Evolutionary conservation across 139 green algal species (phyloP).

Genomic region (Haematococcus sp.): DNA sequence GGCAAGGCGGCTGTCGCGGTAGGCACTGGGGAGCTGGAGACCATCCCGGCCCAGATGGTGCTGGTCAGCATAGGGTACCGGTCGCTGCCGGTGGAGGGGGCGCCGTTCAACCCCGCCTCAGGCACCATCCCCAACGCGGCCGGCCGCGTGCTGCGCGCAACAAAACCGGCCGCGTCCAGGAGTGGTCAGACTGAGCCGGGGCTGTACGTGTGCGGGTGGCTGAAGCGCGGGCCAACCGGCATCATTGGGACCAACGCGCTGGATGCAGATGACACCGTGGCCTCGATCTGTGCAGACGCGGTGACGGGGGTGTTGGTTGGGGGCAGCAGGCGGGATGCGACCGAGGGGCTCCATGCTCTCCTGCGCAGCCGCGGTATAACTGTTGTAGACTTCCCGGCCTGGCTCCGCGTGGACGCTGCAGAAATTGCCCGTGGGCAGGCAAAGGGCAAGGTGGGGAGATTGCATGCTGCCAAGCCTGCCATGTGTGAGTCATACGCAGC

Average conservation of each 20-base stretch:
- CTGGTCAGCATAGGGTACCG: conserved; percentile 83
- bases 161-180: no score
- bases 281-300: conserved; percentile 32
- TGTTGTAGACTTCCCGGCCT: conserved; percentile 50
- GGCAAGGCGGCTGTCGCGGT: conserved; percentile 36
- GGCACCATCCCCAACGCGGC: conserved; percentile 71
- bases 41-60: conserved; percentile 64
- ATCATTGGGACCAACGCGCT: conserved; percentile 92
- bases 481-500: no score
- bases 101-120: conserved; percentile 66
- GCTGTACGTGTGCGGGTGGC: conserved; percentile 86
- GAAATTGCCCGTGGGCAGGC: conserved; percentile 50
- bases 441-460: conserved; percentile 68
- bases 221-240: conserved; percentile 83
- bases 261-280: conserved; percentile 80
- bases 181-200: conserved; percentile 33
- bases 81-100: conserved; percentile 58
- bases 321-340: not conserved
- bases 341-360: conserved; percentile 32
- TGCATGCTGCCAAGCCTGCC: no score
- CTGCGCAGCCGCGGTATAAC: conserved; percentile 20
- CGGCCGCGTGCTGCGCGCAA: conserved; percentile 50
- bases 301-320: not conserved
- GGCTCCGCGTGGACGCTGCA: conserved; percentile 61
- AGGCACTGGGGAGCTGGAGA: conserved; percentile 62